Conservation (phyloP, 129 eudicot genomes). For the Chrysanthemum lavandulifolium region DNA sequence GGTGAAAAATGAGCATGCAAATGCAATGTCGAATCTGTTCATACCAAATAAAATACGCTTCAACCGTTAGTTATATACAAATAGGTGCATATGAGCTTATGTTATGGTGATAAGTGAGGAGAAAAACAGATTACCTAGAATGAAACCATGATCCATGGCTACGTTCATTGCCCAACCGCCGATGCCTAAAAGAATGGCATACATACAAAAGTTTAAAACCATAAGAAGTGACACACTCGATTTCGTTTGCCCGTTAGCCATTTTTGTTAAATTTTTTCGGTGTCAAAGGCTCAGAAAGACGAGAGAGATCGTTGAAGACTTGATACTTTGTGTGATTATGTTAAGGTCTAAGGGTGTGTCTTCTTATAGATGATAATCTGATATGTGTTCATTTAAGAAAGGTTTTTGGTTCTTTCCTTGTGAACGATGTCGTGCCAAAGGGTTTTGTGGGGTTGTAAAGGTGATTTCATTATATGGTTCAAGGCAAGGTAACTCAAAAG, state of each 20-base stretch:
- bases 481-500: background rate
- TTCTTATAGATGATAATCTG: conserved; percentile 31
- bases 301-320: background rate
- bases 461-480: conserved; percentile 4
- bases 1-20: conserved; percentile 97
- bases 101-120: background rate
- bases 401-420: conserved; percentile 29
- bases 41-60: conserved; percentile 4
- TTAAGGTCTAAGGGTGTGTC: background rate
- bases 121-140: conserved; percentile 50
- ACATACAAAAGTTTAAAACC: conserved; percentile 89
- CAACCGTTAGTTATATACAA: conserved; percentile 7
- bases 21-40: conserved; percentile 65
- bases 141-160: conserved; percentile 87
- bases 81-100: background rate
- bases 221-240: conserved; percentile 51
- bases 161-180: conserved; percentile 83
- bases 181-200: conserved; percentile 65
- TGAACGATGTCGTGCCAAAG: conserved; percentile 1
- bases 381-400: conserved; percentile 15
- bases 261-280: conserved; percentile 2
- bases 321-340: conserved; percentile 16
- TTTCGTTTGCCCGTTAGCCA: conserved; percentile 61
- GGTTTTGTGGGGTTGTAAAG: conserved; percentile 26
- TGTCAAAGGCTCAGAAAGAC: background rate